Evolutionary conservation across 768 basidiomycete genomes (phyloP).

Genomic region (Podaxis sp.): DNA sequence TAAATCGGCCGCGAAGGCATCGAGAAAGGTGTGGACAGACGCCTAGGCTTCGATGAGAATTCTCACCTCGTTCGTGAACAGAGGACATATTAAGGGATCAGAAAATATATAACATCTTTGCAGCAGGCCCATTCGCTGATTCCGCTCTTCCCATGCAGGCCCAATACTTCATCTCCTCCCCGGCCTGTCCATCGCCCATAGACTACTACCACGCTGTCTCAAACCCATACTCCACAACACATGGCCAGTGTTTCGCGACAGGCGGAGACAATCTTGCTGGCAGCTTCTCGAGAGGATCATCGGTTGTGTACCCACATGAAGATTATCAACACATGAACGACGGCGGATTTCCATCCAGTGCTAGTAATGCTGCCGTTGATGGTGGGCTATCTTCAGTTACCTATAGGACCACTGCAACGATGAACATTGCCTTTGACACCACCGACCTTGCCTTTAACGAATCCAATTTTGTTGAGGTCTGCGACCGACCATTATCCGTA

Average conservation of each 20-base stretch:
- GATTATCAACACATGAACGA: constrained; percentile 40
- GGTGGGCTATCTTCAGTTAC: constrained; percentile 12
- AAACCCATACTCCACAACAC: constrained; percentile 19
- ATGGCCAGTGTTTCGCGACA: constrained; percentile 31
- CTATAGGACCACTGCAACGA: constrained; percentile 12
- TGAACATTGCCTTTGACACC: constrained; percentile 33
- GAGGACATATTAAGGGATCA: constrained; percentile 37
- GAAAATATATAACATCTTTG: constrained; percentile 46
- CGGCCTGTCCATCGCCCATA: constrained; percentile 25
- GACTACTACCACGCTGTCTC: constrained; percentile 25
- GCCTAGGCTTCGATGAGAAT: constrained; percentile 39
- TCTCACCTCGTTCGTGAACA: constrained; percentile 39
- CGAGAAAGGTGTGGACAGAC: constrained; percentile 39
- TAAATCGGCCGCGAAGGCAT: constrained; percentile 42
- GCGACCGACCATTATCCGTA: not conserved
- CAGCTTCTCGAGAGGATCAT: constrained; percentile 54
- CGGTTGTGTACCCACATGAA: constrained; percentile 42
- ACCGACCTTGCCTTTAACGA: constrained; percentile 44
- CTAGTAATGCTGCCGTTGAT: not conserved
- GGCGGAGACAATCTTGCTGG: constrained; percentile 30
- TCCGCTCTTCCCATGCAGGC: constrained; percentile 34
- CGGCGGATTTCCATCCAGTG: constrained; percentile 32
- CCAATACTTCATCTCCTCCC: constrained; percentile 28
- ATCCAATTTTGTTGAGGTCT: constrained; percentile 19
- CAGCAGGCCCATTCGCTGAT: constrained; percentile 28